Evolutionary conservation across 805 yeast genomes (phyloP).

Genomic region (Cyberlindnera mississippiensis): DNA sequence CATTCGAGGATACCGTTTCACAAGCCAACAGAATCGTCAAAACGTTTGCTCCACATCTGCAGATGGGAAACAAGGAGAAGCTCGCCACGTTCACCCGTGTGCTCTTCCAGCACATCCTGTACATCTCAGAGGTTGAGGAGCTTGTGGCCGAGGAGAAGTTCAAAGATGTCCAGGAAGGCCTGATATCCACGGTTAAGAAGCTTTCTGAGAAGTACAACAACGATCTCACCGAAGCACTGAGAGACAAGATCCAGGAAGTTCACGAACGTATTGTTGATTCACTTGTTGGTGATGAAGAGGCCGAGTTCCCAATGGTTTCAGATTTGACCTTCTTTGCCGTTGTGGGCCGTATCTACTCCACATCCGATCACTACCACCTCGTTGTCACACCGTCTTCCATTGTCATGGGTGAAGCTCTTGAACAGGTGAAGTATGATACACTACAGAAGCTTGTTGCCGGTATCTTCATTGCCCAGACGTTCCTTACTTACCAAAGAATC

Average conservation of each 20-base stretch:
- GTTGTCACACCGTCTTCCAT: conserved; percentile 82
- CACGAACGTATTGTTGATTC: conserved; percentile 45
- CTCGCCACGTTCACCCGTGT: conserved; percentile 60
- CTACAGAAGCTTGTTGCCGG: conserved; percentile 52
- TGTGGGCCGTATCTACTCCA: conserved; percentile 78
- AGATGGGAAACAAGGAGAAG: conserved; percentile 76
- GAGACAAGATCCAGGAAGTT: conserved; percentile 52
- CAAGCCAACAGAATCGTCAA: conserved; percentile 54
- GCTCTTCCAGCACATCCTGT: conserved; percentile 57
- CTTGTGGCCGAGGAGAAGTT: conserved; percentile 33
- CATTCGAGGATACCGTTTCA: conserved; percentile 40
- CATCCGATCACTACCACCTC: conserved; percentile 93
- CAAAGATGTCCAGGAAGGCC: conserved; percentile 36
- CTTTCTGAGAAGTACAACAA: conserved; percentile 65
- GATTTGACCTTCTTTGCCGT: conserved; percentile 68
- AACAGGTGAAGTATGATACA: conserved; percentile 41
- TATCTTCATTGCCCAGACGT: conserved; percentile 57
- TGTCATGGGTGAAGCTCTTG: conserved; percentile 66
- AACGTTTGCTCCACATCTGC: conserved; percentile 69
- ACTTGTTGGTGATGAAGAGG: conserved; percentile 26
- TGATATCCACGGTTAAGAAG: conserved; percentile 46
- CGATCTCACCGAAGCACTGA: conserved; percentile 55
- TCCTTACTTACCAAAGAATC: conserved; percentile 69
- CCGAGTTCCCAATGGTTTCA: conserved; percentile 36
- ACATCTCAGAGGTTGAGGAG: conserved; percentile 39